Percentiles rank a stretch among this genome's conserved stretches.
Conservation (phyloP, 2,329 filamentous ascomycete genomes). For the Colletotrichum aenigma region DNA sequence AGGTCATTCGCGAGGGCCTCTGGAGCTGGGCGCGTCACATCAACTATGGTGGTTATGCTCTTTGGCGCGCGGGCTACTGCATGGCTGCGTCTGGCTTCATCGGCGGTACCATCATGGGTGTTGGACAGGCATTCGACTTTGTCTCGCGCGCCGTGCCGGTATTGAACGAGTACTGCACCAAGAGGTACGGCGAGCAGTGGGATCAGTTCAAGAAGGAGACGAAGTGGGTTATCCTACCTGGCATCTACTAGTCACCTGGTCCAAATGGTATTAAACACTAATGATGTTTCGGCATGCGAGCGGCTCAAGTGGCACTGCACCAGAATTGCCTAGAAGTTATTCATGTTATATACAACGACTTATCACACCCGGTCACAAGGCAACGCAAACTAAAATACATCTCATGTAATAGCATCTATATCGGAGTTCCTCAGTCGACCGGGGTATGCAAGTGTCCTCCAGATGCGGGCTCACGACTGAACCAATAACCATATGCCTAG, state of each 20-base stretch:
- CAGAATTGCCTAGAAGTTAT: neutral
- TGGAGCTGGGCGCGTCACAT: constrained; percentile 44
- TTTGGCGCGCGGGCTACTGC: constrained; percentile 36
- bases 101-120: constrained; percentile 31
- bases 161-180: constrained; percentile 41
- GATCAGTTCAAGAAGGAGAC: constrained; percentile 39
- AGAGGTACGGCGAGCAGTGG: constrained; percentile 43
- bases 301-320: neutral
- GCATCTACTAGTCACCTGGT: constrained; percentile 33
- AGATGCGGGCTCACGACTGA: neutral
- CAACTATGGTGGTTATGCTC: constrained; percentile 43
- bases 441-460: constrained; percentile 10
- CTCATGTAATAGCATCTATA: neutral
- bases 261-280: neutral
- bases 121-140: constrained; percentile 35
- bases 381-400: neutral
- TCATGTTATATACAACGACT: neutral
- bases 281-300: neutral
- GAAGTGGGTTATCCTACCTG: constrained; percentile 38
- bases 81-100: constrained; percentile 39
- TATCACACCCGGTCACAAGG: neutral
- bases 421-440: neutral
- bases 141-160: constrained; percentile 30
- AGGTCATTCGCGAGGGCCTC: constrained; percentile 39
- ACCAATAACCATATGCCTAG: neutral